A percentile compares a stretch with the other conserved stretches of the same genome.
Conservation (phyloP, 495 filamentous ascomycete genomes). For the Neurospora sp. region DNA sequence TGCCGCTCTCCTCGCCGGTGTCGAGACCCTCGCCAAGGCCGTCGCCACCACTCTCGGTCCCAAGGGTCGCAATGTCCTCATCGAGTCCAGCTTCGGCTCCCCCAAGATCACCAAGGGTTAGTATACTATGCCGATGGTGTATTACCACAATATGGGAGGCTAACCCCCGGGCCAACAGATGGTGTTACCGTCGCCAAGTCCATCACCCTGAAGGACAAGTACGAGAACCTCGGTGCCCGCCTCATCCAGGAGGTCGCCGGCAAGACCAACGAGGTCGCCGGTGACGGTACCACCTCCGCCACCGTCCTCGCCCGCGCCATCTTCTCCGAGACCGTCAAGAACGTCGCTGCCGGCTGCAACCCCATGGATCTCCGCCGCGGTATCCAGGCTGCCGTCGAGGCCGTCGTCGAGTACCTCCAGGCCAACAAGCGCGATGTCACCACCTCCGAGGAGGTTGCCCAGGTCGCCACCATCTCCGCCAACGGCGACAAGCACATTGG, state of each 20-base stretch:
- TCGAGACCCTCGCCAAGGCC: slow-evolving; percentile 92
- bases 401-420: slow-evolving; percentile 87
- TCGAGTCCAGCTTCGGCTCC: slow-evolving; percentile 94
- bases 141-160: neutral
- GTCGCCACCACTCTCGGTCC: slow-evolving; percentile 94
- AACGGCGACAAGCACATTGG: slow-evolving; percentile 96
- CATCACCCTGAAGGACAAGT: slow-evolving; percentile 93
- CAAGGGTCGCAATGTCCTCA: slow-evolving; percentile 96
- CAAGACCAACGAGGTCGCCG: slow-evolving; percentile 97
- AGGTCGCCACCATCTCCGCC: slow-evolving; percentile 95
- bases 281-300: slow-evolving; percentile 96
- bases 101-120: slow-evolving; percentile 99
- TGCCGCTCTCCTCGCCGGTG: slow-evolving; percentile 80
- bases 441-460: slow-evolving; percentile 91
- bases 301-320: slow-evolving; percentile 96
- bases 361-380: slow-evolving; percentile 97
- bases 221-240: slow-evolving; percentile 96
- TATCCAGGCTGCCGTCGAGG: slow-evolving; percentile 91
- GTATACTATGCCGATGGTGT: slow-evolving; percentile 8
- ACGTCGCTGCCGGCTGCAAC: slow-evolving; percentile 98
- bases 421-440: slow-evolving; percentile 94
- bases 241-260: slow-evolving; percentile 96
- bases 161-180: slow-evolving; percentile 42
- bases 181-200: slow-evolving; percentile 92
- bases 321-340: slow-evolving; percentile 99